Percentiles rank a stretch among this genome's conserved stretches.
Conservation (phyloP, 345 rosid species). For the Garcia nutans region DNA sequence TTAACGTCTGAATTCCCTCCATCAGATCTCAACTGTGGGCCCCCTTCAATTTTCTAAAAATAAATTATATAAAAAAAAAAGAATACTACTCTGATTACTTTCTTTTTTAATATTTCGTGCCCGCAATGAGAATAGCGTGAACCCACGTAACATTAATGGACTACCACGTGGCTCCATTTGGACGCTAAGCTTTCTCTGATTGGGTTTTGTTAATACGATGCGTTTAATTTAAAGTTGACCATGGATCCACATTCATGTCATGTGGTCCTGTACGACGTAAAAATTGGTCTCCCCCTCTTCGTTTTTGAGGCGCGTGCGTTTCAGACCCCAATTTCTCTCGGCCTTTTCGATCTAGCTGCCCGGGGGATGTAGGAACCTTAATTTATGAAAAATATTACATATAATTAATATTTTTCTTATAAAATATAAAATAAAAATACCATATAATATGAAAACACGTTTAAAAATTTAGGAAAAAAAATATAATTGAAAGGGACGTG, state of each 20-base stretch:
- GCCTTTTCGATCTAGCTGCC: too few species aligned
- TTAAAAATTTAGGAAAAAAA: too few species aligned
- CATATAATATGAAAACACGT: too few species aligned
- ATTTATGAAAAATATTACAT: too few species aligned
- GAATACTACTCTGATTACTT: too few species aligned
- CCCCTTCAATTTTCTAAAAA: slow-evolving; percentile 6
- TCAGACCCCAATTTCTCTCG: background rate
- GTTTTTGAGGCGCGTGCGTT: background rate
- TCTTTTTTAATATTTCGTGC: too few species aligned
- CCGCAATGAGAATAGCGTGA: too few species aligned
- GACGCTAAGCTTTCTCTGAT: background rate
- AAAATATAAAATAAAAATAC: too few species aligned
- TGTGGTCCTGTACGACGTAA: slow-evolving; percentile 22
- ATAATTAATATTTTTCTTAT: too few species aligned
- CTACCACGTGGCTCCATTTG: background rate
- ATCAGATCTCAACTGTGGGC: slow-evolving; percentile 31
- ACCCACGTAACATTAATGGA: background rate
- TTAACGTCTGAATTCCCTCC: slow-evolving; percentile 47
- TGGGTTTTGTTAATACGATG: background rate
- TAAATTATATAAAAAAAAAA: background rate
- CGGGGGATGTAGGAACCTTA: too few species aligned
- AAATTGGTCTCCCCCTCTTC: background rate
- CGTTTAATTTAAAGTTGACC: slow-evolving; percentile 31
- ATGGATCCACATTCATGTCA: slow-evolving; percentile 22
- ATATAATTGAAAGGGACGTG: too few species aligned